Conservation (phyloP, 768 basidiomycete genomes). For the Butyriboletus loyo region DNA sequence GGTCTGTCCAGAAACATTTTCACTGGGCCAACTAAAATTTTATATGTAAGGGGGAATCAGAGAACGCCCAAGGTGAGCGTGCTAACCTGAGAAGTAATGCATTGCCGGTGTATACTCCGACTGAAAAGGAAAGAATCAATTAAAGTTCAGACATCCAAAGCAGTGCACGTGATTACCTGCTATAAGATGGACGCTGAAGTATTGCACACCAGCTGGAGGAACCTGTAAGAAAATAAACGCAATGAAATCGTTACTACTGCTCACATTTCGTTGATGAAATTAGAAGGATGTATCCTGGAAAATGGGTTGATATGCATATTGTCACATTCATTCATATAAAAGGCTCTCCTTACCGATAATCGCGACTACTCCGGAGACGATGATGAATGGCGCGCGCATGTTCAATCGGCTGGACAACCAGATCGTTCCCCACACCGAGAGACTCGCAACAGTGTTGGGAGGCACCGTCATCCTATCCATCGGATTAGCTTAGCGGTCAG, state of each 20-base stretch:
- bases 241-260: conserved; percentile 6
- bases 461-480: conserved; percentile 51
- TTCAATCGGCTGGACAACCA: conserved; percentile 50
- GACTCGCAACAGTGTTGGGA: conserved; percentile 48
- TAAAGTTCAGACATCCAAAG: background rate
- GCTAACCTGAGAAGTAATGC: conserved; percentile 51
- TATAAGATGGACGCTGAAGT: conserved; percentile 54
- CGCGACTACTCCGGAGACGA: conserved; percentile 44
- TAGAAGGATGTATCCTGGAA: conserved; percentile 56
- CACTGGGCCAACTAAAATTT: conserved; percentile 48
- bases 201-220: conserved; percentile 47
- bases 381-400: conserved; percentile 51
- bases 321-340: background rate
- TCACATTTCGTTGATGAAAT: conserved; percentile 44
- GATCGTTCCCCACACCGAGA: conserved; percentile 49
- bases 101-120: conserved; percentile 57
- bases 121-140: conserved; percentile 11
- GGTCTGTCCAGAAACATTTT: conserved; percentile 68
- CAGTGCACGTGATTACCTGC: conserved; percentile 24
- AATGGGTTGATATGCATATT: background rate
- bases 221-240: background rate
- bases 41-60: background rate
- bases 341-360: conserved; percentile 43
- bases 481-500: background rate
- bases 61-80: background rate